phyloP scores from a whole-genome alignment of 2,329 filamentous ascomycete genomes.

The Aspergillus neoniger region DNA sequence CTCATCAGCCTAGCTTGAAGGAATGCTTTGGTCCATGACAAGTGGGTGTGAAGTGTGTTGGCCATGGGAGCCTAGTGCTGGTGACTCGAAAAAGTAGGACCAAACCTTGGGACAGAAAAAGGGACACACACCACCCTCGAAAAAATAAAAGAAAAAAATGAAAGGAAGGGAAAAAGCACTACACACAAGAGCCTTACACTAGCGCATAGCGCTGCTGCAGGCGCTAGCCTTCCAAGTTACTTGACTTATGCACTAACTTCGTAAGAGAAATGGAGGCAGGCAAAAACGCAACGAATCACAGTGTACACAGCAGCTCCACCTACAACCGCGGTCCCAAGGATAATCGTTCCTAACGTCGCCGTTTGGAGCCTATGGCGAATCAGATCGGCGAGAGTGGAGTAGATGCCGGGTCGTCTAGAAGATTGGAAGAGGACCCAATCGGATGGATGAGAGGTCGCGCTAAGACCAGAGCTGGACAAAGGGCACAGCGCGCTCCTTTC shows the following conservation, averaged over 20 bases:
- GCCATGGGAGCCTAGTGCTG: background rate
- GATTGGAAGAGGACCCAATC: conserved; percentile 21
- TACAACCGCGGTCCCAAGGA: conserved; percentile 14
- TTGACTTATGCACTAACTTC: conserved; percentile 15
- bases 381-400: conserved; percentile 8
- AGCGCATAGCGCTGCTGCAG: conserved; percentile 9
- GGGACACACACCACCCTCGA: conserved; percentile 2
- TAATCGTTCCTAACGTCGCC: conserved; percentile 26
- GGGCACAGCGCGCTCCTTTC: background rate
- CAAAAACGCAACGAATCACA: conserved; percentile 18
- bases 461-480: conserved; percentile 1
- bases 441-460: conserved; percentile 16
- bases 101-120: background rate
- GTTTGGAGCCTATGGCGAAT: conserved; percentile 21
- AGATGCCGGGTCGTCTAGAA: conserved; percentile 17
- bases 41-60: conserved; percentile 2
- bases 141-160: conserved; percentile 1
- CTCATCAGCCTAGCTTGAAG: background rate
- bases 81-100: background rate
- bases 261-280: conserved; percentile 12
- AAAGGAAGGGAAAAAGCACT: background rate
- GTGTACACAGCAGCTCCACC: background rate
- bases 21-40: background rate
- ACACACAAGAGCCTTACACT: conserved; percentile 9
- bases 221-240: background rate